These are phyloP conservation scores for Cajanus cajan DNA, from an alignment of 306 rosid species.

Conservation along the genomic window DNA sequence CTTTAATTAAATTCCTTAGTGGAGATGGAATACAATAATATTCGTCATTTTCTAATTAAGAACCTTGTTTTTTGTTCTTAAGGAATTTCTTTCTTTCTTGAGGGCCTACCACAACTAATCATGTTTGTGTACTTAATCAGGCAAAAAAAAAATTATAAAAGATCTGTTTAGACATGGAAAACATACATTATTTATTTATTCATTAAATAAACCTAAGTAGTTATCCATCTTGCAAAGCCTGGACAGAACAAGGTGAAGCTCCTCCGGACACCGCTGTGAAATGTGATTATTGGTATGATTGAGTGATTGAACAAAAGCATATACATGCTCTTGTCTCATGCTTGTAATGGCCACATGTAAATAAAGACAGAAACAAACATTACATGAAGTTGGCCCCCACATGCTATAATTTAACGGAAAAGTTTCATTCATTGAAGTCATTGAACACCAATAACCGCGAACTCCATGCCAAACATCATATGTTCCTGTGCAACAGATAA, in stretches of 20 bases:
- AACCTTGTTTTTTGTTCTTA: background rate
- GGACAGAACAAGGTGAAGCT: no score
- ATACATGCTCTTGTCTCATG: slow-evolving; percentile 31
- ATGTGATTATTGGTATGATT: no score
- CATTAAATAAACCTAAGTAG: no score
- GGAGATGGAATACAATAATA: background rate
- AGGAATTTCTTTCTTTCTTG: background rate
- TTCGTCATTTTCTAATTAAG: background rate
- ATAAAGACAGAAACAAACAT: slow-evolving; percentile 47
- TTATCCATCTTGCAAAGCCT: no score
- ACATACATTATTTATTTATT: no score
- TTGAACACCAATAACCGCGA: slow-evolving; percentile 42
- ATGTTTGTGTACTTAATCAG: background rate
- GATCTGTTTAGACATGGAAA: no score
- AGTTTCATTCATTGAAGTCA: slow-evolving; percentile 51
- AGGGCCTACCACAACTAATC: background rate
- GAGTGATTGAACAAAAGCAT: background rate
- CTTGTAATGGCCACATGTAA: slow-evolving; percentile 53
- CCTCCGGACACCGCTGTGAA: no score
- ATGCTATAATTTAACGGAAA: slow-evolving; percentile 41
- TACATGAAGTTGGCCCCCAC: slow-evolving; percentile 44
- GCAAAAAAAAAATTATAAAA: no score
- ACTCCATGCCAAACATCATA: slow-evolving; percentile 1
- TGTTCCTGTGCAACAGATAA: background rate
- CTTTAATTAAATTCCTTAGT: background rate